Evolutionary conservation across 495 filamentous ascomycete species (phyloP).

Genomic region (Penicillium argentinense): DNA sequence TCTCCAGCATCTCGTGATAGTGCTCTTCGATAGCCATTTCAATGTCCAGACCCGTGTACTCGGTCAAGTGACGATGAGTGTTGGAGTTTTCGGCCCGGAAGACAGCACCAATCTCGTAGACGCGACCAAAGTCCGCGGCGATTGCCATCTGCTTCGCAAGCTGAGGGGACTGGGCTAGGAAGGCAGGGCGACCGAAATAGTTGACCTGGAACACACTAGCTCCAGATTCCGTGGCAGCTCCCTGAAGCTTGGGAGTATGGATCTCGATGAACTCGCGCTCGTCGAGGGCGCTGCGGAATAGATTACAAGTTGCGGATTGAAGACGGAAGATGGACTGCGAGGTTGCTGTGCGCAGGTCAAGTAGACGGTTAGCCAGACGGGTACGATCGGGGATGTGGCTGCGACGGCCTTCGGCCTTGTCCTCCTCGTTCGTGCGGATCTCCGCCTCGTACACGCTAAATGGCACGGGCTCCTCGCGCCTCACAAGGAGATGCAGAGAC

Average conservation of each 20-base stretch:
- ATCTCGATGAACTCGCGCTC: constrained; percentile 79
- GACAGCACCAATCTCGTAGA: constrained; percentile 85
- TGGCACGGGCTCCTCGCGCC: constrained; percentile 56
- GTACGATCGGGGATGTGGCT: constrained; percentile 68
- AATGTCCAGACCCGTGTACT: constrained; percentile 92
- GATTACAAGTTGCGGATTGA: constrained; percentile 66
- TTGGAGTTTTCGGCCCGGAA: constrained; percentile 96
- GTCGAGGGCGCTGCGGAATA: constrained; percentile 76
- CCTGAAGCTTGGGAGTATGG: constrained; percentile 85
- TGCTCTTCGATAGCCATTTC: constrained; percentile 94
- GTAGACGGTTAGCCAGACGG: constrained; percentile 77
- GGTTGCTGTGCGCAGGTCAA: constrained; percentile 82
- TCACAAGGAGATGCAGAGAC: constrained; percentile 53
- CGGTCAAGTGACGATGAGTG: constrained; percentile 91
- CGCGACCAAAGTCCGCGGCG: constrained; percentile 80
- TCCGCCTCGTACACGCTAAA: constrained; percentile 67
- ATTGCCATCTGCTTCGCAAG: constrained; percentile 95
- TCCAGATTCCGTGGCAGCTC: constrained; percentile 85
- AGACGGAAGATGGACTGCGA: constrained; percentile 87
- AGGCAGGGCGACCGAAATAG: constrained; percentile 82
- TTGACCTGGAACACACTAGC: constrained; percentile 86
- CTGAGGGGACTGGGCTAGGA: constrained; percentile 87
- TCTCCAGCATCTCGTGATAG: constrained; percentile 79
- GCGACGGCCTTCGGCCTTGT: constrained; percentile 42
- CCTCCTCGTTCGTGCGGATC: constrained; percentile 46